Base-by-base conservation (phyloP, 148 eudicot species). In the Chenopodium berlandieri region DNA sequence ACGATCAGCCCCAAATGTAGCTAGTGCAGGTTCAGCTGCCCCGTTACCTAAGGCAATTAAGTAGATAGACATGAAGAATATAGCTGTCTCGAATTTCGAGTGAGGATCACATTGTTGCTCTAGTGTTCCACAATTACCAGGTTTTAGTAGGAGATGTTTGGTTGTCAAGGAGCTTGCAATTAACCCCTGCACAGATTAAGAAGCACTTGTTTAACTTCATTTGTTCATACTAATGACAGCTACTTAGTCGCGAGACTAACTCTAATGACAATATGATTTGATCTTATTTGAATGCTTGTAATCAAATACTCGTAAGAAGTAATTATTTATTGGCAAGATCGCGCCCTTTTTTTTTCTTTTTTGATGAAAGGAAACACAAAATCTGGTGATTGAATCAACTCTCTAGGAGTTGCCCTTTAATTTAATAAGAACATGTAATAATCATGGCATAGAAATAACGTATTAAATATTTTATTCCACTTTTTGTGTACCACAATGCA, bases 1-100 rank as follows among this genome's bases (percentile, higher is more conserved):
- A 89, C n/a, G 91, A 50, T 89, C 91, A 0, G 91, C 86, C 3
- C 91, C 91, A 37, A 89, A 89, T 47, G 91, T 89, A 22, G 91
- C 91, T 71, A 87, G 82, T 77, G 86, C 86, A 3, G 83, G 91
- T 58, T 85, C 89, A 6, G 88, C 82, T 27, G 85, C 91, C 69
- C 91, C 91, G 27, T 89, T 87, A 50, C 91, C 91, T 14, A 89
- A 71, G 77, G 91, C 91, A 3, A 87, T 83, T 11, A 89, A 77
- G 80, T 89, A 89, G 32, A 89, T 88, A 22, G 91, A 87, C 44
- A 88, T 32, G 67, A 86, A 89, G 86, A 89, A 89, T 23, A 89
- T 77, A 1, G 87, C 82, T 1, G 75, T 73, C 79, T 75, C 90
- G 56, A 70, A 76, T 78, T 62, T 40, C 23, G 91, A 84, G 71